Evolutionary conservation across 768 basidiomycete species (phyloP), one percentile per base, ranked within the genome.

Genomic region (Leccinum broughii): DNA sequence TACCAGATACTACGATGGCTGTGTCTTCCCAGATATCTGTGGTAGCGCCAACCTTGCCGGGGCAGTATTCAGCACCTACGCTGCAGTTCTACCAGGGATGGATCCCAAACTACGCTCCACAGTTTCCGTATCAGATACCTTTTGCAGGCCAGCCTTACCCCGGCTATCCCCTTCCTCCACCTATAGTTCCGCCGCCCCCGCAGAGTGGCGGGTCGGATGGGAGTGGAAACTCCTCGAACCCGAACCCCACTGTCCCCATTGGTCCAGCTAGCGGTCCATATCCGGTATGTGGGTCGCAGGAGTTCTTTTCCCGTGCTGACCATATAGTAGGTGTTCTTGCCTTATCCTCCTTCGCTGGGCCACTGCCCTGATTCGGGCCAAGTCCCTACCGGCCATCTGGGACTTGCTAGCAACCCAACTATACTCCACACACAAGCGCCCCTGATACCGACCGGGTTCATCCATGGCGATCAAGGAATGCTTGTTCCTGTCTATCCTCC

Each of bases 391-490:
- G 55, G 62, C 24, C 73, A 65, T 26, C 51, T 58, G 6, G 71
- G 72, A 58, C 44, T 60, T 26, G 44, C 46, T 13, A 58, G 53
- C 20, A 66, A 68, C 28, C 51, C 60, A 20, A 32, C 62, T 4
- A 37, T 68, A 52, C 35, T 65, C 55, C 67, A 70, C 48, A 20
- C 63, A 34, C 83, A 85, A 65, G 80, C 87, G 4, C 87, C 89
- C 17, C 74, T 89, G 11, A 76, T 81, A 49, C 85, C 88, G 1
- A 83, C 85, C 0, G 86, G 87, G 2, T 91, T 90, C 66, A 83
- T 88, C 56, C 87, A 89, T 61, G 85, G 85, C 57, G 86, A 89
- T 57, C 85, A 87, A 54, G 88, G 89, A 5, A 83, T 83, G n/a
- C 77, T 90, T 30, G 82, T 89, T 46, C 82, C 89, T 24, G 81